These are phyloP conservation scores for Oryza rufipogon DNA, from an alignment of 176 grass and related monocot genomes.

Conservation along the genomic window DNA sequence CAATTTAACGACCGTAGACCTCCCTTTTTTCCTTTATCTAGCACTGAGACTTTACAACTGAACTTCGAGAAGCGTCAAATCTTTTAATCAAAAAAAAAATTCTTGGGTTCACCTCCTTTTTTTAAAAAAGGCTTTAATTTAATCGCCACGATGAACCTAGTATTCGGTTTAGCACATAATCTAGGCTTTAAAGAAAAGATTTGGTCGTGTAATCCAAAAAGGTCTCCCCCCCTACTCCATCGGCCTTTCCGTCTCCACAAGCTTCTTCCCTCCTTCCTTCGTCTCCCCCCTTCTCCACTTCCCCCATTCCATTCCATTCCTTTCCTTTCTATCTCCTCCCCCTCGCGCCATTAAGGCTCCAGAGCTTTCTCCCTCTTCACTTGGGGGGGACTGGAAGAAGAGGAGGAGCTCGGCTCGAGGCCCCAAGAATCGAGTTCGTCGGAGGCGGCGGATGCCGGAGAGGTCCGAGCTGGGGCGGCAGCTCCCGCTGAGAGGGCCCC, in stretches of 20 bases:
- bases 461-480: slow-evolving; percentile 51
- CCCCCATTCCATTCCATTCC: too few relatives aligned
- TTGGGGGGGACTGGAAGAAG: background rate
- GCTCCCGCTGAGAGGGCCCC: slow-evolving; percentile 67
- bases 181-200: background rate
- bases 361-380: slow-evolving; percentile 32
- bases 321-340: background rate
- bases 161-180: background rate
- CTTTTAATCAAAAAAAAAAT: background rate
- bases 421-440: background rate
- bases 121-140: background rate
- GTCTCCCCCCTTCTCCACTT: background rate
- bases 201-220: slow-evolving; percentile 13
- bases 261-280: slow-evolving; percentile 51
- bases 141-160: background rate
- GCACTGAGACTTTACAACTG: too few relatives aligned
- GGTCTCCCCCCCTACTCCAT: background rate
- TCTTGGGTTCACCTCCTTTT: background rate
- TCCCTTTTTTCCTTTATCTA: too few relatives aligned
- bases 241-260: slow-evolving; percentile 41
- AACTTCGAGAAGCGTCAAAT: background rate
- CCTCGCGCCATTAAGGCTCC: background rate
- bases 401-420: background rate
- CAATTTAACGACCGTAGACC: too few relatives aligned
- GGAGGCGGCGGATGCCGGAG: slow-evolving; percentile 27